Conservation (phyloP, 2,329 filamentous ascomycete genomes). For the Seiridium cupressi region DNA sequence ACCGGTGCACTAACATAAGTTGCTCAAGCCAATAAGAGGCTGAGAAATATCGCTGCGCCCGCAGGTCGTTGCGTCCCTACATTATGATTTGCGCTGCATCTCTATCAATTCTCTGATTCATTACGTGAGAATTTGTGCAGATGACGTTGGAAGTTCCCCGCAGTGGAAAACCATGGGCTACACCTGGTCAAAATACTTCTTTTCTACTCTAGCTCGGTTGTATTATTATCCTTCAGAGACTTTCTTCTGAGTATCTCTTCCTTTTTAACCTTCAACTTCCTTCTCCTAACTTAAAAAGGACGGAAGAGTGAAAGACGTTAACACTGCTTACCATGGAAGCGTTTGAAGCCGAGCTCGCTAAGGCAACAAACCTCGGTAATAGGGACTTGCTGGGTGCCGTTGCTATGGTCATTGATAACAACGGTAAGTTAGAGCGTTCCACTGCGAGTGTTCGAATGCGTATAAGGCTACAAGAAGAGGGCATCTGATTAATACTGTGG, state of each 20-base stretch:
- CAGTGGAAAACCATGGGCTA: neutral
- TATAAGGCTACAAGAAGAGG: neutral
- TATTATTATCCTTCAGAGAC: neutral
- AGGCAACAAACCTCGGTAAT: conserved; percentile 1
- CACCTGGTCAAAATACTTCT: neutral
- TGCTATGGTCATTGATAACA: conserved; percentile 5
- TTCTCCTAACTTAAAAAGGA: neutral
- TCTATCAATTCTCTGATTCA: neutral
- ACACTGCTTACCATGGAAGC: neutral
- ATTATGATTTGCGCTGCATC: neutral
- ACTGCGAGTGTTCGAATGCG: neutral
- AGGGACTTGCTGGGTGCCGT: neutral
- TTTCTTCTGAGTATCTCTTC: neutral
- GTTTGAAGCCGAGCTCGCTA: conserved; percentile 3
- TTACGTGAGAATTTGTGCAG: neutral
- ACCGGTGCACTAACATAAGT: neutral
- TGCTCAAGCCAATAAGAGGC: neutral
- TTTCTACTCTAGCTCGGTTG: neutral
- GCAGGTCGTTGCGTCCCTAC: neutral
- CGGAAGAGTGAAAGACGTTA: neutral
- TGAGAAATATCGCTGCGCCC: neutral
- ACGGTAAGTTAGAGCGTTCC: neutral
- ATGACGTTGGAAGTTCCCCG: neutral
- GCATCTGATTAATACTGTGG: conserved; percentile 1
- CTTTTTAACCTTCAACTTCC: neutral